phyloP scores from a whole-genome alignment of 345 rosid species.

The Trapa bicornis region DNA sequence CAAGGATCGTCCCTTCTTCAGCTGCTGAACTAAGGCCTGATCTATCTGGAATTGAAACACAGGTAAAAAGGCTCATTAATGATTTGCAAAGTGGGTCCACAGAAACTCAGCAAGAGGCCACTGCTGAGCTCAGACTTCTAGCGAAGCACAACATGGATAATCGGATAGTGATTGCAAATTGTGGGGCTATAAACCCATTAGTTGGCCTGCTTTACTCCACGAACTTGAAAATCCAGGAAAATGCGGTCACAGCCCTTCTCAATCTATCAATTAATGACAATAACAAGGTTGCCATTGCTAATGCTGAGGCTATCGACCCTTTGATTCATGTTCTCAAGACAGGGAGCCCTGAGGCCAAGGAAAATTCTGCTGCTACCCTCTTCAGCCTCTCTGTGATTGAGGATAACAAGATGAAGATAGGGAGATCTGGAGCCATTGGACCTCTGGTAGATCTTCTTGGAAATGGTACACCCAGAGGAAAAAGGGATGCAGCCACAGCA shows the following conservation, averaged over 20 bases:
- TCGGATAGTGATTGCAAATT: constrained; percentile 63
- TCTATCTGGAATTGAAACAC: constrained; percentile 60
- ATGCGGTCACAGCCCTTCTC: constrained; percentile 84
- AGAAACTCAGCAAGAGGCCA: constrained; percentile 55
- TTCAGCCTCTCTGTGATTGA: constrained; percentile 75
- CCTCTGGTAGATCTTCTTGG: constrained; percentile 83
- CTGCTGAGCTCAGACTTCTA: constrained; percentile 46
- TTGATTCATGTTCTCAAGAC: constrained; percentile 68
- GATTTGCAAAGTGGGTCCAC: constrained; percentile 44
- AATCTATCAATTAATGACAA: constrained; percentile 73
- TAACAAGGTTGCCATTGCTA: constrained; percentile 60
- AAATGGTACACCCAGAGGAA: constrained; percentile 71
- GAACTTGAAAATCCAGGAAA: constrained; percentile 49
- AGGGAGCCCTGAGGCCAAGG: constrained; percentile 79
- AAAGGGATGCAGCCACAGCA: constrained; percentile 91
- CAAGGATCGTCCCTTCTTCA: constrained; percentile 65
- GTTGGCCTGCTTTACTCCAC: constrained; percentile 48
- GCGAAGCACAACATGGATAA: constrained; percentile 74
- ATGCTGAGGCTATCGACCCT: constrained; percentile 64
- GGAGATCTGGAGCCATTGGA: constrained; percentile 68
- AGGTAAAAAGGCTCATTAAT: constrained; percentile 54
- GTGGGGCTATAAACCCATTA: constrained; percentile 53
- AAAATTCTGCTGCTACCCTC: constrained; percentile 77
- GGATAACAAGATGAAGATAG: constrained; percentile 72
- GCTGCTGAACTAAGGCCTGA: constrained; percentile 56